Conservation (phyloP, 768 basidiomycete genomes). For the Boletus rubropictus region DNA sequence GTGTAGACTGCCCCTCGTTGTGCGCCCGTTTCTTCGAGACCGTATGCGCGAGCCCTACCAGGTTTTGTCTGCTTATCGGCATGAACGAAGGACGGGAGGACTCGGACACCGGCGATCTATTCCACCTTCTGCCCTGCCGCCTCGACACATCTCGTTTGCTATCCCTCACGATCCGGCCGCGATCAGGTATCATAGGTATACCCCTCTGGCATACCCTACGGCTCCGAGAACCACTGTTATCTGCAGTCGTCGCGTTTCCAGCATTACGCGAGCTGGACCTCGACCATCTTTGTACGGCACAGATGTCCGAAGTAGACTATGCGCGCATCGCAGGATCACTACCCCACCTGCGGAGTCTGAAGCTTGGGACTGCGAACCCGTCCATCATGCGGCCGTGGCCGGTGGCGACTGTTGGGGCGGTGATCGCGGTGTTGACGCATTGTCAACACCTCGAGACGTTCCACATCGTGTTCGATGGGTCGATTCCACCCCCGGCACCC, state of each 20-base stretch:
- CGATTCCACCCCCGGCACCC: background rate
- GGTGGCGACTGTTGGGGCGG: conserved; percentile 5
- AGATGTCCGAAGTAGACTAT: conserved; percentile 10
- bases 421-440: conserved; percentile 9
- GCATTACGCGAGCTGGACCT: conserved; percentile 14
- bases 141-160: conserved; percentile 10
- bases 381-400: conserved; percentile 2
- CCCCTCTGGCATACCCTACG: background rate
- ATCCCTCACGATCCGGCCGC: conserved; percentile 4
- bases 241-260: conserved; percentile 10
- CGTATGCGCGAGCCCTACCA: conserved; percentile 10
- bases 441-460: conserved; percentile 14
- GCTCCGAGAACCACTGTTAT: conserved; percentile 2
- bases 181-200: background rate
- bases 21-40: conserved; percentile 10
- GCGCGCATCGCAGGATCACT: conserved; percentile 7
- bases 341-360: conserved; percentile 8
- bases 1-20: background rate
- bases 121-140: conserved; percentile 7
- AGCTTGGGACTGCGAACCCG: conserved; percentile 12
- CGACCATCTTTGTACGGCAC: conserved; percentile 11
- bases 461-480: conserved; percentile 17
- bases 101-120: background rate
- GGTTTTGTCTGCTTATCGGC: conserved; percentile 5
- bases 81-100: conserved; percentile 3